phyloP scores from a whole-genome alignment of 257 asterid species.

The Cruciata laevipes region DNA sequence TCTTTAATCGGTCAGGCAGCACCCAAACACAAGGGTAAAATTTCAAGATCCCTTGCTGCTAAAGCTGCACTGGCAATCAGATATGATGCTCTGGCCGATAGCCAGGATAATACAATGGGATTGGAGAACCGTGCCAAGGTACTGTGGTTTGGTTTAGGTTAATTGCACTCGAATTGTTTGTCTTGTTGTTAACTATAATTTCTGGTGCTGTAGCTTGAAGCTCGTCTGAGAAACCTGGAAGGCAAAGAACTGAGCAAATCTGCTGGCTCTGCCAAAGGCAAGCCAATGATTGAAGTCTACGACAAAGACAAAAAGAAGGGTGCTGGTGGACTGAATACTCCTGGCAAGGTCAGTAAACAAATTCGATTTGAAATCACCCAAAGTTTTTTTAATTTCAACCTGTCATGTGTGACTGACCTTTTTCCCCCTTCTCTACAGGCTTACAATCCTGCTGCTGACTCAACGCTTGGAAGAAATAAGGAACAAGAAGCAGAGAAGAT shows the following conservation, averaged over 20 bases:
- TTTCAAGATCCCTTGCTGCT: slow-evolving; percentile 81
- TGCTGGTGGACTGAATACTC: slow-evolving; percentile 59
- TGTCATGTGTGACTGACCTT: slow-evolving; percentile 1
- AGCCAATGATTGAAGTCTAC: slow-evolving; percentile 72
- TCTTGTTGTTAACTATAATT: not conserved
- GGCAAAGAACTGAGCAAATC: slow-evolving; percentile 58
- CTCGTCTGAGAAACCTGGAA: slow-evolving; percentile 64
- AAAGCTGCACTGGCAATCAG: slow-evolving; percentile 80
- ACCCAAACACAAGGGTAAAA: slow-evolving; percentile 87
- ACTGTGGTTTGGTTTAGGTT: not conserved
- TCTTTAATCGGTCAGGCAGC: slow-evolving; percentile 94
- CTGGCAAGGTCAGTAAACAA: slow-evolving; percentile 49
- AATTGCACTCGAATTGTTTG: not conserved
- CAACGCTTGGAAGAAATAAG: slow-evolving; percentile 32
- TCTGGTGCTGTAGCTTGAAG: slow-evolving; percentile 50
- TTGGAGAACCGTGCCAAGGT: slow-evolving; percentile 72
- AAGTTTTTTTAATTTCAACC: not conserved
- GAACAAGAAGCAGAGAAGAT: slow-evolving; percentile 7
- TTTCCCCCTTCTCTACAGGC: slow-evolving; percentile 30
- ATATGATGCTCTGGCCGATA: slow-evolving; percentile 76
- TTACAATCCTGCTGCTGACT: slow-evolving; percentile 75
- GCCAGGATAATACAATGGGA: slow-evolving; percentile 70
- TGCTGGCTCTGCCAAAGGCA: slow-evolving; percentile 82
- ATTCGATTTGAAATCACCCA: not conserved
- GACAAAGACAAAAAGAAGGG: slow-evolving; percentile 82